Percentiles rank a stretch among this genome's conserved stretches.
These are phyloP conservation scores for Aspergillus nanangensis DNA, from an alignment of 495 filamentous ascomycete species.

Conservation along the genomic window DNA sequence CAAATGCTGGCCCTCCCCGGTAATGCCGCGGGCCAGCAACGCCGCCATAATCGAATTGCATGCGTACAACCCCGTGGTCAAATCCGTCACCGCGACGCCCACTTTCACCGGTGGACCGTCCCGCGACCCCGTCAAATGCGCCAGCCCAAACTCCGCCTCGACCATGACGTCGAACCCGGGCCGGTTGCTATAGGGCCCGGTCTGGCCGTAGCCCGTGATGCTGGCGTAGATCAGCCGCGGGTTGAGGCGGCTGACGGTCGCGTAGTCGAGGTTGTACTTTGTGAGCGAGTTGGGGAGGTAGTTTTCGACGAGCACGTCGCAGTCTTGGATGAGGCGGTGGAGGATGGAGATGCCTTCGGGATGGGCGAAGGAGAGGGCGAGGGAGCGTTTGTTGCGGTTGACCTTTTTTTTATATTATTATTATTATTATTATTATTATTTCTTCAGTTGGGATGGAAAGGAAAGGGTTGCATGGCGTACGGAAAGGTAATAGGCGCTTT, in stretches of 20 bases:
- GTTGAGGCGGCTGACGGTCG: constrained; percentile 72
- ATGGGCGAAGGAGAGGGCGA: constrained; percentile 87
- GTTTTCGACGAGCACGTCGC: constrained; percentile 94
- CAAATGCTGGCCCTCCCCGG: constrained; percentile 82
- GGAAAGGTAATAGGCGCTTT: constrained; percentile 90
- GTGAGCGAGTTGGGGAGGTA: constrained; percentile 84
- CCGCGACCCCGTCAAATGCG: constrained; percentile 91
- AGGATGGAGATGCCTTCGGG: constrained; percentile 79
- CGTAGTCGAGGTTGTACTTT: constrained; percentile 87
- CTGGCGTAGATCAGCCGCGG: constrained; percentile 67
- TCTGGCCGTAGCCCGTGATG: constrained; percentile 81
- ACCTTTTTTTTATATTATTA: constrained; percentile 46
- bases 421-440: neutral
- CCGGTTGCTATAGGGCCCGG: constrained; percentile 79
- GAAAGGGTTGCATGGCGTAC: constrained; percentile 42
- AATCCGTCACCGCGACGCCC: constrained; percentile 91
- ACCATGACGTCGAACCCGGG: constrained; percentile 99
- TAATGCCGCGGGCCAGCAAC: constrained; percentile 64
- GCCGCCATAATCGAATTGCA: constrained; percentile 95
- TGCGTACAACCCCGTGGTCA: constrained; percentile 94
- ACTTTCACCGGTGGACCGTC: constrained; percentile 95
- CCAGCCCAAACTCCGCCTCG: constrained; percentile 93
- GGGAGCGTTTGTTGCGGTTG: constrained; percentile 94
- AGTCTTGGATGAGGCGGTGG: constrained; percentile 76
- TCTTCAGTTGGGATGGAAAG: neutral